phyloP scores from a whole-genome alignment of 371 early-diverging fungal species.

The Mucor mucedo region DNA sequence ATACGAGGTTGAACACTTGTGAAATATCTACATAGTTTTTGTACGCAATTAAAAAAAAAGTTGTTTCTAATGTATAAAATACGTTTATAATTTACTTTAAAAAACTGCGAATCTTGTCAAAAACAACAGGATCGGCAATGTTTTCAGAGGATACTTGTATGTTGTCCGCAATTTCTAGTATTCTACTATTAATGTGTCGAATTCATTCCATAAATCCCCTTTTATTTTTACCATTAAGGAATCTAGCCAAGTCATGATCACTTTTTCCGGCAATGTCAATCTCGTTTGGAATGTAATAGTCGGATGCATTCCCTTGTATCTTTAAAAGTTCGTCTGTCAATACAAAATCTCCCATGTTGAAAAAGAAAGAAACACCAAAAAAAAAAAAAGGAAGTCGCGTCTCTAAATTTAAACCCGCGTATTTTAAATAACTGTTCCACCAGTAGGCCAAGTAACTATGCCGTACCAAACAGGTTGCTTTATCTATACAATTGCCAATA shows the following conservation, averaged over 20 bases:
- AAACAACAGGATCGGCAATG: slow-evolving; percentile 57
- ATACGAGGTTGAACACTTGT: slow-evolving; percentile 40
- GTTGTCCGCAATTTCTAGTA: slow-evolving; percentile 63
- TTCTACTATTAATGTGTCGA: not conserved
- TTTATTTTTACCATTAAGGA: slow-evolving; percentile 50
- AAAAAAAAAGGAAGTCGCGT: slow-evolving; percentile 3
- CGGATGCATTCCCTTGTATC: slow-evolving; percentile 66
- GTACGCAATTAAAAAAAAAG: not conserved
- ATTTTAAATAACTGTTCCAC: too few relatives aligned
- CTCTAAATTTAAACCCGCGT: too few relatives aligned
- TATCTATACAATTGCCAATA: too few relatives aligned
- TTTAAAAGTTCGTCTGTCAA: slow-evolving; percentile 77
- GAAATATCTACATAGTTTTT: slow-evolving; percentile 31
- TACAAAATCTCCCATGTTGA: slow-evolving; percentile 50
- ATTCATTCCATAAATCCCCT: not conserved
- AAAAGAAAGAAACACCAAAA: not conserved
- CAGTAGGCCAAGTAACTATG: too few relatives aligned
- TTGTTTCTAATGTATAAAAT: not conserved
- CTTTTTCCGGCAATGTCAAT: slow-evolving; percentile 62
- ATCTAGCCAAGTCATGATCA: slow-evolving; percentile 55
- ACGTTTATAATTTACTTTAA: slow-evolving; percentile 58
- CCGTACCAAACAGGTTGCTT: too few relatives aligned
- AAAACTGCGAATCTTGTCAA: slow-evolving; percentile 73
- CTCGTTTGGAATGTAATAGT: slow-evolving; percentile 62
- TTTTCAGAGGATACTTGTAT: slow-evolving; percentile 65